These are phyloP conservation scores for Podaxis rugospora DNA, from an alignment of 768 basidiomycete genomes.

Conservation along the genomic window DNA sequence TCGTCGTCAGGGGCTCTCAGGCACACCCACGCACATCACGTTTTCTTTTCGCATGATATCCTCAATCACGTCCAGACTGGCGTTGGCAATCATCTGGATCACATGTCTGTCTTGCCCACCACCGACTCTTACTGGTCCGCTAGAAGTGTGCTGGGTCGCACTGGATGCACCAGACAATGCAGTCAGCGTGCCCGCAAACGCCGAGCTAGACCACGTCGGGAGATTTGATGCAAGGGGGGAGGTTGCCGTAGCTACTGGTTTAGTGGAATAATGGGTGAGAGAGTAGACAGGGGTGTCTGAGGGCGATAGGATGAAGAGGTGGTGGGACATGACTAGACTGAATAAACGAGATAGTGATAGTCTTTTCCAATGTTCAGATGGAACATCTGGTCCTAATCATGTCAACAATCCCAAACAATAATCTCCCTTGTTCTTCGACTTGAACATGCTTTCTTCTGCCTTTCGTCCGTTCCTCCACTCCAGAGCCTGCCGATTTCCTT, in stretches of 20 bases:
- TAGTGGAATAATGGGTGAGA: constrained; percentile 78
- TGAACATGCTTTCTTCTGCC: constrained; percentile 8
- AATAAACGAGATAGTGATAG: neutral
- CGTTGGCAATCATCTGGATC: constrained; percentile 98
- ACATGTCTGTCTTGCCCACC: constrained; percentile 89
- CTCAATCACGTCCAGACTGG: constrained; percentile 91
- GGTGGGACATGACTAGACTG: constrained; percentile 66
- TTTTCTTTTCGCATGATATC: constrained; percentile 84
- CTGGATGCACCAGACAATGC: constrained; percentile 83
- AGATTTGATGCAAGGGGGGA: constrained; percentile 79
- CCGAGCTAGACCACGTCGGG: constrained; percentile 88
- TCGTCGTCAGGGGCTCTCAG: neutral
- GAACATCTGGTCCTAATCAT: neutral
- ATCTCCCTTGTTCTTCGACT: neutral
- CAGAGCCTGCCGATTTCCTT: neutral
- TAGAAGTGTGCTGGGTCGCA: constrained; percentile 61
- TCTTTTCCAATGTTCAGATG: neutral
- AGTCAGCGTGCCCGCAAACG: constrained; percentile 85
- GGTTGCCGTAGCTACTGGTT: constrained; percentile 52
- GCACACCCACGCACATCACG: constrained; percentile 54
- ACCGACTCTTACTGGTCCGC: constrained; percentile 65
- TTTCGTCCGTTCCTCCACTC: constrained; percentile 8
- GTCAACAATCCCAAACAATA: constrained; percentile 12
- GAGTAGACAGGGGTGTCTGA: constrained; percentile 85
- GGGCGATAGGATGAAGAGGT: constrained; percentile 81